Evolutionary conservation across 129 eudicot species (phyloP).

Genomic region (Chrysanthemum makinoi): DNA sequence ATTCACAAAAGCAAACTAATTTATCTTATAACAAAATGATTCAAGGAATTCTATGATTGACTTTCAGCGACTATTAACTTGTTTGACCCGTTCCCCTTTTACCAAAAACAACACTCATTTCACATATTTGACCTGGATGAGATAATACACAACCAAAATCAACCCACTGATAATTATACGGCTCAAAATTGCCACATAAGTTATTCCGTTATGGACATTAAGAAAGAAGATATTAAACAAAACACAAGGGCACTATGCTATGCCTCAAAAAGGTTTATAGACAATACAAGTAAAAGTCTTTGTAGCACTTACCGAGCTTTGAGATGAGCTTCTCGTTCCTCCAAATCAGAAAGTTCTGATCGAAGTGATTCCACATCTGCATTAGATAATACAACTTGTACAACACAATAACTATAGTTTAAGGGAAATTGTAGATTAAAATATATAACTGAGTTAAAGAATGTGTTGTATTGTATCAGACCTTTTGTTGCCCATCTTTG

Average conservation of each 20-base stretch:
- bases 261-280: too few relatives aligned
- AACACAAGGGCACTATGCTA: too few relatives aligned
- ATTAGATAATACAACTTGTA: slow-evolving; percentile 68
- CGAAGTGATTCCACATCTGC: slow-evolving; percentile 78
- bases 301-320: slow-evolving; percentile 67
- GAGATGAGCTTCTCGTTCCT: slow-evolving; percentile 76
- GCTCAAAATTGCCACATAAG: too few relatives aligned
- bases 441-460: neutral
- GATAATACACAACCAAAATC: neutral
- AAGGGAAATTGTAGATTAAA: neutral
- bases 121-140: too few relatives aligned
- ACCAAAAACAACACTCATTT: too few relatives aligned
- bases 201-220: too few relatives aligned
- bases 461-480: neutral
- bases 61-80: neutral
- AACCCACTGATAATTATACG: too few relatives aligned
- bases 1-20: too few relatives aligned
- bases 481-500: slow-evolving; percentile 66
- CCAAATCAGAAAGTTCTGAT: slow-evolving; percentile 71
- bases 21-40: neutral
- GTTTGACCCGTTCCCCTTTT: neutral
- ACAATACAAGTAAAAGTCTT: neutral
- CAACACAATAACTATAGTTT: neutral
- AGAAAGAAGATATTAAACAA: too few relatives aligned
- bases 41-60: neutral